Evolutionary conservation across 192 early-diverging fungal genomes (phyloP), one percentile per base, ranked within the genome.

Genomic region (Coemansia sp.): DNA sequence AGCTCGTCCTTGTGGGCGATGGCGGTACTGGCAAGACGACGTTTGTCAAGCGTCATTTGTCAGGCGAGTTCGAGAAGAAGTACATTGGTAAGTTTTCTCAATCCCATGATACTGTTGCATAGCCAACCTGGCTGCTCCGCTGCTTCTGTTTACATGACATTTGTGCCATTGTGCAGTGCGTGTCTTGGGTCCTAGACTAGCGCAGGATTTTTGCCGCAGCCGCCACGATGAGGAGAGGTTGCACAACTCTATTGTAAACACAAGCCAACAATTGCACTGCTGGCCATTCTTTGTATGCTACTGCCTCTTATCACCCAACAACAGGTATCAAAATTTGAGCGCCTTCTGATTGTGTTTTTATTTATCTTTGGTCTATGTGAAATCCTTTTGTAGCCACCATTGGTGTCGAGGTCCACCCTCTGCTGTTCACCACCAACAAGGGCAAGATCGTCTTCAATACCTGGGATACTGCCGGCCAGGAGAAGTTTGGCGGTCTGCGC

Each of bases 11-110:
- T 74, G 96, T 99, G 76, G 95, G 97, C 61, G 96, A 97, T 73
- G 95, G 96, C 78, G 96, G 96, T 76, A 97, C 97, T 23, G 97
- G 97, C 69, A 99, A 99, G 87, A 99, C 97, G 65, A 99, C 97
- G 67, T 99, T 99, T 74, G 97, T 99, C 69, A 99, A 99, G 88
- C 95, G 97, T 71, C 97, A 99, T 73, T 90, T 93, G 83, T 95
- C 95, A 61, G 97, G 97, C 73, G 97, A 99, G 87, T 99, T 98
- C 69, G 97, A 99, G 82, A 99, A 99, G 94, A 97, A 96, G 84
- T 99, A 99, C 83, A 89, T 99, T 73, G 78, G 78, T 81, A 81
- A 63, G 78, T 66, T 30, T 30, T 22, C 23, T 31, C 25, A 16
- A 14, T 54, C 31, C 34, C 25, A 44, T 44, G 38, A 44, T 44